Evolutionary conservation across 2,329 filamentous ascomycete species (phyloP), one percentile per base, ranked within the genome.

Genomic region (Aspergillus pseudotamarii): DNA sequence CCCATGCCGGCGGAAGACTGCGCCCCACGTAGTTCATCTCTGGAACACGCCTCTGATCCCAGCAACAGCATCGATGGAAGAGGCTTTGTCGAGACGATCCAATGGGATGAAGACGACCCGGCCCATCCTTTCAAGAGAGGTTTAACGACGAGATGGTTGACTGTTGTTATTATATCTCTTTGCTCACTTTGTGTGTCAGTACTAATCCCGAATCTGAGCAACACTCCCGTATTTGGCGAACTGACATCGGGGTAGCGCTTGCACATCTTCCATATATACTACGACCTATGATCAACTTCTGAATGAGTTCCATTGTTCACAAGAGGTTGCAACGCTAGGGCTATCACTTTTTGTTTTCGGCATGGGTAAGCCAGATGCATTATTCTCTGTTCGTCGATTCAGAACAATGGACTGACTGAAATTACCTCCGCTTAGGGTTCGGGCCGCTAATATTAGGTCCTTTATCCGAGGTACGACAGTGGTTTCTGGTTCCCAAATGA

Each of bases 241-340:
- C 41, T 64, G 60, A 63, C 54, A 12, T 55, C n/a, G 14, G 54
- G 43, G 14, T 69, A 93, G 91, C 59, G 96, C 93, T 8, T 93
- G 90, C 74, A 88, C 91, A 1, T 94, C 91, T 54, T 95, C 93
- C n/a, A 88, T 96, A 70, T 97, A 97, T 77, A 94, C 93, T 0
- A 88, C 88, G 12, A 95, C 91, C 0, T 97, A 97, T 75, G 74
- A 72, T n/a, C 91, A 95, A 76, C 87, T 97, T 78, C 87, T 89
- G 65, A 79, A 82, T 32, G 91, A 96, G 63, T 96, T 97, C 69
- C 80, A 86, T 67, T 86, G 86, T 69, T 90, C 91, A 0, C 85
- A 86, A 62, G 82, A 92, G 57, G 85, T 96, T 30, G 92, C 90
- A 11, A 93, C 92, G 3, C 77, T 97, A 10, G 94, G 94, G 0